Base-by-base conservation (phyloP, 495 filamentous ascomycete species). In the Penicillium subrubescens region DNA sequence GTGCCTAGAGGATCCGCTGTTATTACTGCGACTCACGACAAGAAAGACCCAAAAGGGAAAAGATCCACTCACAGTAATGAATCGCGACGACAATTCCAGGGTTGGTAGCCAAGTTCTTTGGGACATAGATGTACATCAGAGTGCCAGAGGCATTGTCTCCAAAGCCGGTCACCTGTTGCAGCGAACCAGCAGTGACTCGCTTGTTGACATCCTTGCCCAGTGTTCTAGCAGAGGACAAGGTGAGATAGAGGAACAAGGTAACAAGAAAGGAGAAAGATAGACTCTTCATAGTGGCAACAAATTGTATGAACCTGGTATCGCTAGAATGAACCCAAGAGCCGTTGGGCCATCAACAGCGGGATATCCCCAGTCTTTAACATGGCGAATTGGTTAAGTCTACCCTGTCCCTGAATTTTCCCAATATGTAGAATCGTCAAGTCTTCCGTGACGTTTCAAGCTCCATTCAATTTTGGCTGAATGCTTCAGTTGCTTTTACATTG, bases 91-190 rank as follows among this genome's bases (percentile, higher is more conserved):
- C n/a, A 23, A 54, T 34, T n/a, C 51, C 51, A 5, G 51, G 51
- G 27, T 34, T 54, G 29, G 27, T 33, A 15, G 51, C 51, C 27
- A 54, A 31, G 7, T 54, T 54, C 8, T 34, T 29, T 4, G 51
- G 51, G 10, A 54, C 51, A 34, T 54, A 54, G 29, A 54, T 54
- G n/a, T 31, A 54, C 51, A 54, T 54, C 27, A 25, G 3, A 21
- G 51, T 54, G 2, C 51, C 51, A 21, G 51, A 54, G 27, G 51
- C 10, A 23, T 54, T 54, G 15, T 14, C 15, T 31, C 51, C 51
- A 34, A 31, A 54, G 51, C n/a, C 33, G 29, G 27, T 54, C 51
- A 54, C 51, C 21, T 54, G 51, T 31, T 54, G 51, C 8, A 54
- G 51, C 15, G 51, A 54, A 15, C 51, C 51, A 8, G 51, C 27